Conservation (phyloP, 768 basidiomycete species). For the Termitomyces bulborhizus region DNA sequence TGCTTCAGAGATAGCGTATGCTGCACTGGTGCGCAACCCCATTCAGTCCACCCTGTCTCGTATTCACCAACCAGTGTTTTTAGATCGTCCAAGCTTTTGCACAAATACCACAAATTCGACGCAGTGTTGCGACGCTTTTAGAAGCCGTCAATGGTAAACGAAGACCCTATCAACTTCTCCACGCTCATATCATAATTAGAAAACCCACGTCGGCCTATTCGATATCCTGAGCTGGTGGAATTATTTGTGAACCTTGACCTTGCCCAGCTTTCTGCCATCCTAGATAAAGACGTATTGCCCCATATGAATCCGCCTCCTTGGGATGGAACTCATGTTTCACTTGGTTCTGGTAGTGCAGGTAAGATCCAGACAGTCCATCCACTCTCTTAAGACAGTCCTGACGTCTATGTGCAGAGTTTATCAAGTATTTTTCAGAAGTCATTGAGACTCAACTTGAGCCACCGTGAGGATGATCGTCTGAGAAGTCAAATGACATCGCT, state of each 20-base stretch:
- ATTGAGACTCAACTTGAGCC: conserved; percentile 39
- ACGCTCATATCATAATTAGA: not conserved
- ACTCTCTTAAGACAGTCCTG: conserved; percentile 6
- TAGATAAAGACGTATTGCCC: conserved; percentile 43
- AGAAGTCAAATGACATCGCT: not conserved
- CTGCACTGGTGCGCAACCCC: conserved; percentile 42
- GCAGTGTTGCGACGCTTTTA: conserved; percentile 26
- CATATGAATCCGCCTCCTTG: conserved; percentile 37
- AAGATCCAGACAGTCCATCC: conserved; percentile 9
- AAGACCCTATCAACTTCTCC: not conserved
- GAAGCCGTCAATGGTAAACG: not conserved
- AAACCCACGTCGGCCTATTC: not conserved
- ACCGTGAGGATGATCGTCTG: conserved; percentile 21
- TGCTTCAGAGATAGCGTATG: conserved; percentile 43
- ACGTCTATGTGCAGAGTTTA: conserved; percentile 35
- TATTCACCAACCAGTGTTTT: not conserved
- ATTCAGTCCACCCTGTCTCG: not conserved
- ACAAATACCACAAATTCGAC: conserved; percentile 65
- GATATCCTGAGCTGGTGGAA: conserved; percentile 47
- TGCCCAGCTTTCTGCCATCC: conserved; percentile 50
- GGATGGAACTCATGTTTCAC: conserved; percentile 20
- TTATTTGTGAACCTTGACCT: conserved; percentile 68
- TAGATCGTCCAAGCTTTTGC: conserved; percentile 56
- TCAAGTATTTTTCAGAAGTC: conserved; percentile 31
- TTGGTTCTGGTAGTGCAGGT: conserved; percentile 15